Percentiles rank a stretch among this genome's conserved stretches.
Evolutionary conservation across 2,329 filamentous ascomycete genomes (phyloP).

Genomic region (Alternaria arborescens): DNA sequence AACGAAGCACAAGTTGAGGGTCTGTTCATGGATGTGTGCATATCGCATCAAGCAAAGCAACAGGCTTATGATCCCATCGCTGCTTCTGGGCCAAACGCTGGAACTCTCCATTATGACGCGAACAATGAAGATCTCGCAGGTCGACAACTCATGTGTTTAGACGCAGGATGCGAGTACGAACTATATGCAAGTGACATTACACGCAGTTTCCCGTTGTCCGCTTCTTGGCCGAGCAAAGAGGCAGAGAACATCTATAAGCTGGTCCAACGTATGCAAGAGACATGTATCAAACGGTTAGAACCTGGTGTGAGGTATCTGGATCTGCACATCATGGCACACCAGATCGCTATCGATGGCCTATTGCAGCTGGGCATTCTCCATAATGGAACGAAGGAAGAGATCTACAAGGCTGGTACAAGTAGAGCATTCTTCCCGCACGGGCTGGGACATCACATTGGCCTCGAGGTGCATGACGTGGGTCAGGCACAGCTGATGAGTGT

Average conservation of each 20-base stretch:
- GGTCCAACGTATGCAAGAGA: conserved; percentile 81
- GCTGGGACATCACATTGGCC: conserved; percentile 87
- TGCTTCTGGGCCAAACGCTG: conserved; percentile 81
- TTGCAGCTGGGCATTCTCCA: conserved; percentile 75
- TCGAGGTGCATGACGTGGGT: conserved; percentile 83
- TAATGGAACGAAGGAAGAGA: conserved; percentile 71
- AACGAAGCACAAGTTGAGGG: conserved; percentile 89
- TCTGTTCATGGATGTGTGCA: conserved; percentile 76
- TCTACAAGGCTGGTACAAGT: conserved; percentile 80
- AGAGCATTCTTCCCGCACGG: conserved; percentile 93
- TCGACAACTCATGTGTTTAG: conserved; percentile 79
- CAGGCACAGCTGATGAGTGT: conserved; percentile 48
- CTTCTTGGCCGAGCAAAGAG: conserved; percentile 72
- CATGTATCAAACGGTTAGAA: conserved; percentile 73
- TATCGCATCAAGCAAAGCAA: conserved; percentile 73
- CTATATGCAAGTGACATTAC: conserved; percentile 93
- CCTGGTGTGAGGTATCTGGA: conserved; percentile 76
- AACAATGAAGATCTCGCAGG: conserved; percentile 78
- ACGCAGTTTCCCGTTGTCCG: conserved; percentile 81
- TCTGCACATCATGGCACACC: conserved; percentile 76
- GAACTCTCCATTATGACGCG: conserved; percentile 83
- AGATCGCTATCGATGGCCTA: conserved; percentile 75
- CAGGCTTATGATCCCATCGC: conserved; percentile 93
- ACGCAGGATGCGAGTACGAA: conserved; percentile 85
- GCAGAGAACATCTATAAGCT: conserved; percentile 77